phyloP scores from a whole-genome alignment of 257 asterid genomes.

The Plantago ovata region DNA sequence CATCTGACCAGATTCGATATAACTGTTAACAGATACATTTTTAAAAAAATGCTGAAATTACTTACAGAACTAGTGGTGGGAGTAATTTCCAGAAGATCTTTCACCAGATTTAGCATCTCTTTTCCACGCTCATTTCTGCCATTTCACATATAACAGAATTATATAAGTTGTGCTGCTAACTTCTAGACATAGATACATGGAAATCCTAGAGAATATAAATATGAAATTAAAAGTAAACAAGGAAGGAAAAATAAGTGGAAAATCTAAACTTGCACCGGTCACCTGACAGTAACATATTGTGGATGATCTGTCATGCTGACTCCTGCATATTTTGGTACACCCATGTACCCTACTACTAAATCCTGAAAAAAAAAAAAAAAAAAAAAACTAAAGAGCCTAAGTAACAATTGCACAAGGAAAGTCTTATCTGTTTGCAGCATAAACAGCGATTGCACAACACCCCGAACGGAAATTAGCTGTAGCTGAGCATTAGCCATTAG shows the following conservation, averaged over 20 bases:
- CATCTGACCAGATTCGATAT: conserved; percentile 12
- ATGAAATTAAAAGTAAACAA: neutral
- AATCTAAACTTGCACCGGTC: conserved; percentile 20
- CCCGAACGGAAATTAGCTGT: no score
- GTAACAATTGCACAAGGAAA: conserved; percentile 15
- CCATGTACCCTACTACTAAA: conserved; percentile 98
- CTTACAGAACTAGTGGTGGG: conserved; percentile 75
- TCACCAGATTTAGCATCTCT: conserved; percentile 89
- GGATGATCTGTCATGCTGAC: conserved; percentile 93
- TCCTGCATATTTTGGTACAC: conserved; percentile 88
- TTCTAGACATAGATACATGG: neutral
- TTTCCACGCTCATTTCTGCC: conserved; percentile 91
- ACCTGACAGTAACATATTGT: conserved; percentile 94
- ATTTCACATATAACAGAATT: conserved; percentile 23
- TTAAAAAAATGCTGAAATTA: conserved; percentile 17
- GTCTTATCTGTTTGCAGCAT: conserved; percentile 1
- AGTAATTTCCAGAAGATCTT: conserved; percentile 85
- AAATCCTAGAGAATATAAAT: conserved; percentile 1
- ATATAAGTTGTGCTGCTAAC: neutral
- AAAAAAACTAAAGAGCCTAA: neutral
- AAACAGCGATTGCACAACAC: neutral
- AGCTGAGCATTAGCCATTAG: no score
- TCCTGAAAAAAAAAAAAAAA: conserved; percentile 53
- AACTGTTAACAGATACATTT: neutral
- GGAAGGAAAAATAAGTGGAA: conserved; percentile 3